phyloP scores from a whole-genome alignment of 139 green algal genomes.

The Chara braunii region DNA sequence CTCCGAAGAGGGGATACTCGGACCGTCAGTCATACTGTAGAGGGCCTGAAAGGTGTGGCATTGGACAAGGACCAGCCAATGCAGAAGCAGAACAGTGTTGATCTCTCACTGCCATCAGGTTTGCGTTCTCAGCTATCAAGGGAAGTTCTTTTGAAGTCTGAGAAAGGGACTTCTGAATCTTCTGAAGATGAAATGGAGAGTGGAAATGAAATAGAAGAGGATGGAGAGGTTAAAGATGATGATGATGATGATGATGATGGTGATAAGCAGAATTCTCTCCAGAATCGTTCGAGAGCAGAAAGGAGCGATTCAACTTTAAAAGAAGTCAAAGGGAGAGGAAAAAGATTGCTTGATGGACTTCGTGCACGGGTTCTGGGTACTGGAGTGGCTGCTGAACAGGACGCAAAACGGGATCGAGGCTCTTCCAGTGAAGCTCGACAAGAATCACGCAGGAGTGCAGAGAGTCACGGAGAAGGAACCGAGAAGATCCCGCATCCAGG shows the following conservation, averaged over 20 bases:
- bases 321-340: not conserved
- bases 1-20: no score
- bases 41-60: not conserved
- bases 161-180: conserved; percentile 4
- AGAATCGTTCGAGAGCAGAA: no score
- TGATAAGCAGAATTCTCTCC: not conserved
- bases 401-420: not conserved
- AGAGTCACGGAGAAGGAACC: not conserved
- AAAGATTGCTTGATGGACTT: not conserved
- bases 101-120: no score
- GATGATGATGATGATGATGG: conserved; percentile 21
- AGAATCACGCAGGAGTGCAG: not conserved
- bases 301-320: no score
- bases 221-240: conserved; percentile 8
- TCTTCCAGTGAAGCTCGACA: not conserved
- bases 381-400: not conserved
- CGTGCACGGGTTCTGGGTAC: conserved; percentile 3
- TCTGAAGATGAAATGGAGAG: not conserved
- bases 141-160: not conserved
- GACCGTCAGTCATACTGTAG: no score
- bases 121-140: no score
- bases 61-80: not conserved
- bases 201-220: not conserved
- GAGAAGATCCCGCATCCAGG: conserved; percentile 1
- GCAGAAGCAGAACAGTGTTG: conserved; percentile 1